Conservation (phyloP, 78 protist genomes). For the Dictyostelium discoideum region dicty_2.7 NC_007091.3:2397001-2397500, state of each 20-base stretch:
- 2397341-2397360: background rate
- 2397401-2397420: no score
- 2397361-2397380: background rate
- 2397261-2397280: slow-evolving; percentile 68
- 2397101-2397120: slow-evolving; percentile 47
- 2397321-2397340: background rate
- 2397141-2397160: slow-evolving; percentile 57
- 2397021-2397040: slow-evolving; percentile 40
- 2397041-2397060: slow-evolving; percentile 52
- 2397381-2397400: no score
- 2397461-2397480: background rate
- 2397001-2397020: slow-evolving; percentile 86
- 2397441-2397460: background rate
- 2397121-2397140: slow-evolving; percentile 10
- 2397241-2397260: slow-evolving; percentile 53
- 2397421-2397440: no score
- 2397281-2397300: background rate
- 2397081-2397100: slow-evolving; percentile 22
- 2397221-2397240: slow-evolving; percentile 80
- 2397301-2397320: background rate
- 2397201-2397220: slow-evolving; percentile 52
- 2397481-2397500: background rate
- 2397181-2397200: slow-evolving; percentile 18
- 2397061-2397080: background rate
- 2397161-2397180: slow-evolving; percentile 64